Percentiles rank a stretch among this genome's conserved stretches.
Evolutionary conservation across 2,329 filamentous ascomycete species (phyloP).

Genomic region (Paramyrothecium roridum): DNA sequence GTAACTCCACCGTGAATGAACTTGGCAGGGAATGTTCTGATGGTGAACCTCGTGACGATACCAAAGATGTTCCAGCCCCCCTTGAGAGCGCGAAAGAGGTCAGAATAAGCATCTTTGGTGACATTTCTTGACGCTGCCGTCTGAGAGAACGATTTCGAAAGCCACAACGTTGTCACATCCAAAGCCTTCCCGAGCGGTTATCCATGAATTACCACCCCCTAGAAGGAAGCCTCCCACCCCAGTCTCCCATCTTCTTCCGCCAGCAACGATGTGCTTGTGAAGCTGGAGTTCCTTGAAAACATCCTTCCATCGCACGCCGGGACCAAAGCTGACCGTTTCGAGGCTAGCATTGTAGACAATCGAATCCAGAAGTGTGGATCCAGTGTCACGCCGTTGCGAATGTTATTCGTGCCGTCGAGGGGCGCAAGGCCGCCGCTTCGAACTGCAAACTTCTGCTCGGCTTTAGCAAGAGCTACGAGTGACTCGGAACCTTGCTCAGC

Average conservation of each 20-base stretch:
- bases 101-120: slow-evolving; percentile 17
- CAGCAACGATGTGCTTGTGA: background rate
- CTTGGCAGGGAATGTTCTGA: background rate
- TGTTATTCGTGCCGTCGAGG: slow-evolving; percentile 33
- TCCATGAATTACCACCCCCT: slow-evolving; percentile 1
- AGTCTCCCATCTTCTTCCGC: background rate
- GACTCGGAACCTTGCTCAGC: background rate
- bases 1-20: background rate
- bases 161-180: background rate
- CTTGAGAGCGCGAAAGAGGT: slow-evolving; percentile 40
- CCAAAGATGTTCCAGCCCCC: slow-evolving; percentile 45
- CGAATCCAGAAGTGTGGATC: slow-evolving; percentile 24
- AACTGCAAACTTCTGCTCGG: background rate
- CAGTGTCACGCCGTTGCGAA: slow-evolving; percentile 37
- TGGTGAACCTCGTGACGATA: slow-evolving; percentile 19
- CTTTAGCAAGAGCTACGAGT: background rate
- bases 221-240: slow-evolving; percentile 4
- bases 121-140: background rate
- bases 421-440: background rate
- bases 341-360: slow-evolving; percentile 6
- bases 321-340: slow-evolving; percentile 5
- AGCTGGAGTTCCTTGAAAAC: slow-evolving; percentile 5
- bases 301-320: slow-evolving; percentile 8
- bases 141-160: background rate
- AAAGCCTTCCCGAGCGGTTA: background rate